These are phyloP conservation scores for Silene latifolia DNA, from an alignment of 148 eudicot genomes.

Conservation along the genomic window DNA sequence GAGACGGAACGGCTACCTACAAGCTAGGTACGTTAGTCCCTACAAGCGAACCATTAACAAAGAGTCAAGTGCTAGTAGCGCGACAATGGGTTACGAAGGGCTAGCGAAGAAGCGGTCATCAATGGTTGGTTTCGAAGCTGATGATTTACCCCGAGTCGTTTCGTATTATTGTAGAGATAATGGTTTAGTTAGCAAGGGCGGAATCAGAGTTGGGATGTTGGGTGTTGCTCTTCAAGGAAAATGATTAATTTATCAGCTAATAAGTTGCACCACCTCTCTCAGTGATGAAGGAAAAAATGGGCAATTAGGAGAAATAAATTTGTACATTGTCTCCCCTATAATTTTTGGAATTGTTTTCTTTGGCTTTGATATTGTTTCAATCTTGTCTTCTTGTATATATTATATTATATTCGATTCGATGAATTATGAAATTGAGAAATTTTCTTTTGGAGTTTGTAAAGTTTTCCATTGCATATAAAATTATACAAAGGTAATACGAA, in stretches of 20 bases:
- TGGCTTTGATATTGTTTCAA: too few relatives aligned
- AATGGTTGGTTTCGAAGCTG: conserved; percentile 39
- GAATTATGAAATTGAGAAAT: too few relatives aligned
- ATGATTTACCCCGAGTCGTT: conserved; percentile 13
- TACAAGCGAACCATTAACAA: conserved; percentile 52
- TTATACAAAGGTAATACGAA: too few relatives aligned
- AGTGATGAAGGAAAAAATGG: too few relatives aligned
- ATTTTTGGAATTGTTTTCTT: too few relatives aligned
- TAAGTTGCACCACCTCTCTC: too few relatives aligned
- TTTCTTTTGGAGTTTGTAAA: too few relatives aligned
- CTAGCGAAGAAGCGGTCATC: conserved; percentile 22
- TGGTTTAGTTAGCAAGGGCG: conserved; percentile 35
- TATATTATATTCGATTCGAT: too few relatives aligned
- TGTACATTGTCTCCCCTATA: too few relatives aligned
- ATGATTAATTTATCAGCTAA: too few relatives aligned
- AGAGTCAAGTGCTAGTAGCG: not conserved
- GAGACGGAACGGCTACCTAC: conserved; percentile 58
- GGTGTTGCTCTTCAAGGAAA: conserved; percentile 40
- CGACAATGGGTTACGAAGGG: not conserved
- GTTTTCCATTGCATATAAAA: too few relatives aligned
- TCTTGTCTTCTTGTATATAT: too few relatives aligned
- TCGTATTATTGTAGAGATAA: conserved; percentile 39
- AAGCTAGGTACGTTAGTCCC: conserved; percentile 61
- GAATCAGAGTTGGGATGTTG: conserved; percentile 45
- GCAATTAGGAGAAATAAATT: not conserved